A percentile compares a stretch with the other conserved stretches of the same genome.
Conservation (phyloP, 331 rosid genomes). For the Rosa hybrid region DNA sequence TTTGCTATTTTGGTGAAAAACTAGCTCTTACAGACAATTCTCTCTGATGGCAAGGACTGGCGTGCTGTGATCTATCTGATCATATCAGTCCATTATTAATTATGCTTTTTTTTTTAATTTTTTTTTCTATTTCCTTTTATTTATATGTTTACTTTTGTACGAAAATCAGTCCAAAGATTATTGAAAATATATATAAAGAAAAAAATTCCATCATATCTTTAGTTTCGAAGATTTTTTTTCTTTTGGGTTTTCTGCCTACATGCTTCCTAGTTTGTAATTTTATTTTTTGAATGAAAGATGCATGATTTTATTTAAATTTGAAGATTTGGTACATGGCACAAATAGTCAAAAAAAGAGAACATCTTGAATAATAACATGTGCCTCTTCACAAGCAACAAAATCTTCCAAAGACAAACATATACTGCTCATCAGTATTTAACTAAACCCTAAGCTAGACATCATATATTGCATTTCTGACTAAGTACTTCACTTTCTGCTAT, state of each 20-base stretch:
- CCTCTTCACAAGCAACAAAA: no score
- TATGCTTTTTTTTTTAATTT: background rate
- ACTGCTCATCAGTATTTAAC: background rate
- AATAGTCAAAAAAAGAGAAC: no score
- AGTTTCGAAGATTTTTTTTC: background rate
- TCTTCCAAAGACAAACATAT: no score
- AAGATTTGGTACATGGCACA: no score
- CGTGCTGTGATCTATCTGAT: background rate
- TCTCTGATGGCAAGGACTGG: background rate
- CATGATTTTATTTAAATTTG: no score
- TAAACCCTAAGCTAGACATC: background rate
- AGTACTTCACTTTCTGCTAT: background rate
- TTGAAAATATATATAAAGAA: background rate
- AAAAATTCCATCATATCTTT: background rate
- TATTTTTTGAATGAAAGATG: no score
- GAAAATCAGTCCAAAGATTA: background rate
- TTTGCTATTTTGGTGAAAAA: conserved; percentile 11
- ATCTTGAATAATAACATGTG: no score
- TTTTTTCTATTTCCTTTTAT: background rate
- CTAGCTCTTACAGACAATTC: background rate
- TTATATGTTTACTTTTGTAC: background rate
- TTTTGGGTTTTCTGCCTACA: background rate
- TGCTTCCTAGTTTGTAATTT: background rate
- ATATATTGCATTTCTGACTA: background rate
- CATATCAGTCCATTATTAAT: background rate